Percentiles rank a stretch among this genome's conserved stretches.
phyloP scores from a whole-genome alignment of 2,329 filamentous ascomycete genomes.

The Arthroderma sp. region DNA sequence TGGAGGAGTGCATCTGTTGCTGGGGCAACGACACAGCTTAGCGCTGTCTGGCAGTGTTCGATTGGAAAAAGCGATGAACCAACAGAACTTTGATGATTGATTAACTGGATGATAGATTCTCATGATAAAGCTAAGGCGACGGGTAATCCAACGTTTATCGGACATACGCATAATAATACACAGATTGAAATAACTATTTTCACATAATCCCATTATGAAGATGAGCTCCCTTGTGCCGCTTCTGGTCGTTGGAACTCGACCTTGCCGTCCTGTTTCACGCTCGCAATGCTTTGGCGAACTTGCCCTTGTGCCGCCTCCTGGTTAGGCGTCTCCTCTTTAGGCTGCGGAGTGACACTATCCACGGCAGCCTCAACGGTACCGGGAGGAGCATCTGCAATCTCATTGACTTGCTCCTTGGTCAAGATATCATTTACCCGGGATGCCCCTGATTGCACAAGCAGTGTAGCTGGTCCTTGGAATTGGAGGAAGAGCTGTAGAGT shows the following conservation, averaged over 20 bases:
- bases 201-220: background rate
- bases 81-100: too few species aligned
- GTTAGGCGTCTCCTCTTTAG: conserved; percentile 16
- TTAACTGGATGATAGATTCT: too few species aligned
- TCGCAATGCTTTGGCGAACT: conserved; percentile 4
- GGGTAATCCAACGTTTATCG: too few species aligned
- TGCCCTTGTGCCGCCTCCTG: conserved; percentile 1
- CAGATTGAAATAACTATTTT: background rate
- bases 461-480: conserved; percentile 73
- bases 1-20: too few species aligned
- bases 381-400: conserved; percentile 71
- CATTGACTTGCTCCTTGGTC: conserved; percentile 66
- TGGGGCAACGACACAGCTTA: too few species aligned
- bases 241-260: conserved; percentile 6
- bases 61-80: too few species aligned
- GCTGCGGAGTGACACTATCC: conserved; percentile 22
- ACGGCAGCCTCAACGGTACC: conserved; percentile 53
- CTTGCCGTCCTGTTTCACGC: conserved; percentile 7
- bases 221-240: background rate
- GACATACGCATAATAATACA: too few species aligned
- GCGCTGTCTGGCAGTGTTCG: too few species aligned
- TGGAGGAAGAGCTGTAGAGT: conserved; percentile 58
- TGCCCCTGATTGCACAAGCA: conserved; percentile 80
- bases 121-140: too few species aligned
- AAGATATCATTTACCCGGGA: conserved; percentile 66